Evolutionary conservation across 2,329 filamentous ascomycete genomes (phyloP).

Genomic region (Leptosphaerulina australis): DNA sequence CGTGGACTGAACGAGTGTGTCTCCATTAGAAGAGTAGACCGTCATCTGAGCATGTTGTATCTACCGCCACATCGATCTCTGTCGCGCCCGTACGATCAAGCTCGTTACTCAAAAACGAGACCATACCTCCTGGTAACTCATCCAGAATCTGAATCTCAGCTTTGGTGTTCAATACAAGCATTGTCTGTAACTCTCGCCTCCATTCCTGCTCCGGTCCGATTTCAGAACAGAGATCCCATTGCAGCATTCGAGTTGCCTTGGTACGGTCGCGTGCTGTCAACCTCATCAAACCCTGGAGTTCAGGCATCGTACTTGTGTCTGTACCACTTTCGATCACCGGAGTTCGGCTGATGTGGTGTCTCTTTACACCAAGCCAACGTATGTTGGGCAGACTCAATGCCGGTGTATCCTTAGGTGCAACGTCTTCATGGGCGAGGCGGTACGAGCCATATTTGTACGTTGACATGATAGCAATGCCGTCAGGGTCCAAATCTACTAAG

Average conservation of each 20-base stretch:
- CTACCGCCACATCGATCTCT: constrained; percentile 4
- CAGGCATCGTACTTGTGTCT: constrained; percentile 16
- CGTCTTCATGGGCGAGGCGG: constrained; percentile 64
- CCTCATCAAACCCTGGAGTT: constrained; percentile 53
- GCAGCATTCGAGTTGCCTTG: constrained; percentile 62
- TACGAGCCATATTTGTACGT: constrained; percentile 76
- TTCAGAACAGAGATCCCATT: constrained; percentile 45
- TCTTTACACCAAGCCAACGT: constrained; percentile 68
- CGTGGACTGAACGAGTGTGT: background rate
- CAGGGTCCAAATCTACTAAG: constrained; percentile 76
- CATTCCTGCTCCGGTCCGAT: constrained; percentile 50
- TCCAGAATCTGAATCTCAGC: constrained; percentile 78
- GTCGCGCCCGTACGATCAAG: constrained; percentile 21
- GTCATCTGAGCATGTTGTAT: constrained; percentile 27
- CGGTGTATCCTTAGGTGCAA: constrained; percentile 45
- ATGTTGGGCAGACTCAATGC: constrained; percentile 56
- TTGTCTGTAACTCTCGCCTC: constrained; percentile 67
- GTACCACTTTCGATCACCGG: constrained; percentile 21
- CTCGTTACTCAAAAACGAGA: constrained; percentile 37
- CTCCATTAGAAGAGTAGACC: constrained; percentile 35
- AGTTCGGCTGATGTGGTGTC: constrained; percentile 36
- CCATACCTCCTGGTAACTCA: constrained; percentile 39
- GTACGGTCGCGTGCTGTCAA: constrained; percentile 64
- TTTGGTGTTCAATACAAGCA: constrained; percentile 76
- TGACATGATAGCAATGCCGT: constrained; percentile 74